Percentiles rank a stretch among this genome's conserved stretches.
These are phyloP conservation scores for Sugiyamaella boreocaroliniensis DNA, from an alignment of 805 yeast genomes.

Conservation along the genomic window DNA sequence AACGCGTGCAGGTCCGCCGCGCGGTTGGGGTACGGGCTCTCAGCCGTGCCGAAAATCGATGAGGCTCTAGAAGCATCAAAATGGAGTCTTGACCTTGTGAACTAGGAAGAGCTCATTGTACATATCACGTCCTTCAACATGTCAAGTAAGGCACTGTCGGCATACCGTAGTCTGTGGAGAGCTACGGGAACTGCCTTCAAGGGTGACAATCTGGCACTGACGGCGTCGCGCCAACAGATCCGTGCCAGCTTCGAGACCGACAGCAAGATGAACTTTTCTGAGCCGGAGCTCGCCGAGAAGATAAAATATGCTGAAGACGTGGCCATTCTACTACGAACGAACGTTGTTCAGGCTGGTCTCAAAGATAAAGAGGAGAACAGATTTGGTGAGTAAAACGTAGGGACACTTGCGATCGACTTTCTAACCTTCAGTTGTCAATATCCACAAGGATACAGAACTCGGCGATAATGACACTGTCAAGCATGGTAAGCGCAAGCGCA, in stretches of 20 bases:
- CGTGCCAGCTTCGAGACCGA: constrained; percentile 17
- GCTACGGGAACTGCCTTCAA: constrained; percentile 31
- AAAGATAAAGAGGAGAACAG: constrained; percentile 22
- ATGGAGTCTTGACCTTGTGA: no score
- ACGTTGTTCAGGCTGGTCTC: constrained; percentile 76
- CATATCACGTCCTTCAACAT: constrained; percentile 3
- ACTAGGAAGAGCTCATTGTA: not conserved
- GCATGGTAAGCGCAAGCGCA: constrained; percentile 22
- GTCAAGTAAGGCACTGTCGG: constrained; percentile 11
- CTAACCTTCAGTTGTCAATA: constrained; percentile 42
- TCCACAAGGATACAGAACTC: constrained; percentile 76
- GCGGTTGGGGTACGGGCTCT: no score
- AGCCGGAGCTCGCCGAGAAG: constrained; percentile 44
- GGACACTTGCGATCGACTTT: not conserved
- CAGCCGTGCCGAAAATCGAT: no score
- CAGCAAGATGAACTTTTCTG: constrained; percentile 29
- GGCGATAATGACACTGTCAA: constrained; percentile 85
- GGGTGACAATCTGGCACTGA: constrained; percentile 16
- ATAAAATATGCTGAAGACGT: constrained; percentile 59
- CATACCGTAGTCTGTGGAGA: constrained; percentile 26
- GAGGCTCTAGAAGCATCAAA: no score
- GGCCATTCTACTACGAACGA: constrained; percentile 58
- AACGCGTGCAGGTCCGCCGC: not conserved
- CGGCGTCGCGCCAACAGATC: constrained; percentile 18
- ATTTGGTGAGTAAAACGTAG: constrained; percentile 16